Evolutionary conservation across 345 rosid genomes (phyloP).

Genomic region (Lepidium aucheri): DNA sequence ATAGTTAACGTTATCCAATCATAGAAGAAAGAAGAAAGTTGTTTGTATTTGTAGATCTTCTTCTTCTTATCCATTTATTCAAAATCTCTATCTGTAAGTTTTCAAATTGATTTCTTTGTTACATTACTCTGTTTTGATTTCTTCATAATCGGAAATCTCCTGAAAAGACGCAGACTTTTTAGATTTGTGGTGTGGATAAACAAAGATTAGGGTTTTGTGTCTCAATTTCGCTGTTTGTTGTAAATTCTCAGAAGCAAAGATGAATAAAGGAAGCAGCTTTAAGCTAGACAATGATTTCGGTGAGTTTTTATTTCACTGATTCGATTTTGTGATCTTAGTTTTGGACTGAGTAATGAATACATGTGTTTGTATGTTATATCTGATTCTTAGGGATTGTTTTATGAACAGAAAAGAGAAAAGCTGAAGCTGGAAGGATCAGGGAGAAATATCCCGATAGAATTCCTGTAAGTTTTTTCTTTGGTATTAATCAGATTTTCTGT

Average conservation of each 20-base stretch:
- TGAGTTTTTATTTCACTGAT: constrained; percentile 13
- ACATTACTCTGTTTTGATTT: neutral
- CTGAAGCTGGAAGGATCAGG: constrained; percentile 66
- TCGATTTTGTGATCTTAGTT: neutral
- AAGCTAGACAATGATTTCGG: constrained; percentile 64
- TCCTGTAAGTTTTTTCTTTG: constrained; percentile 37
- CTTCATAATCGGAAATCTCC: neutral
- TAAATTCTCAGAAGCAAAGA: constrained; percentile 9
- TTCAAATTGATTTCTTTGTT: neutral
- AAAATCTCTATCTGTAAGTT: constrained; percentile 4
- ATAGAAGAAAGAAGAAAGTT: constrained; percentile 6
- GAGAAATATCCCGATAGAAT: constrained; percentile 68
- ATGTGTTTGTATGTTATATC: neutral
- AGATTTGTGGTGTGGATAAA: neutral
- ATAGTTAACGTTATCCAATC: constrained; percentile 20
- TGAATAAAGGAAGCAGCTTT: constrained; percentile 51
- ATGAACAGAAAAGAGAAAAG: constrained; percentile 54
- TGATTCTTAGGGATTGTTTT: neutral
- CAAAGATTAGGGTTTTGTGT: neutral
- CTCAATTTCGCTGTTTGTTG: neutral
- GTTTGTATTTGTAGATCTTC: neutral
- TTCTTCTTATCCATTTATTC: constrained; percentile 13
- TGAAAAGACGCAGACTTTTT: neutral
- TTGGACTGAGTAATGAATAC: too few species aligned
- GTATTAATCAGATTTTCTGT: neutral